phyloP scores from a whole-genome alignment of 2,329 filamentous ascomycete species.

The Cercospora sp. region DNA sequence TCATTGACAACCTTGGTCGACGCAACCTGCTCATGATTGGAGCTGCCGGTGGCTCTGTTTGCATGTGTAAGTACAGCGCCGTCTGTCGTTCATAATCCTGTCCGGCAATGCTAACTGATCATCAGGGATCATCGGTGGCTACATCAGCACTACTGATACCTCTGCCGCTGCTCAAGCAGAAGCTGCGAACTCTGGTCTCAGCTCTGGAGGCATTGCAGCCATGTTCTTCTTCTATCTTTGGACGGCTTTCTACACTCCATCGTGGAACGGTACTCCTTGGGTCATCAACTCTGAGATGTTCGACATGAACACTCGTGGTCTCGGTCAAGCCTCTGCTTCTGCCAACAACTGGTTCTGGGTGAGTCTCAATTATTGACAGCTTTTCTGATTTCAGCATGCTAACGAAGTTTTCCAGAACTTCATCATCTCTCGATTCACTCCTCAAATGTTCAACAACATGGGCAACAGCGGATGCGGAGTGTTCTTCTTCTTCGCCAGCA shows the following conservation, averaged over 20 bases:
- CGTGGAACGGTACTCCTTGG: conserved; percentile 62
- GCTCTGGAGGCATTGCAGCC: conserved; percentile 57
- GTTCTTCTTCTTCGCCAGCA: conserved; percentile 50
- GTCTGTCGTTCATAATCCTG: background rate
- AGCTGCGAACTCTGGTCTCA: conserved; percentile 39
- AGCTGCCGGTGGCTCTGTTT: conserved; percentile 60
- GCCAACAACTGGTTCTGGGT: conserved; percentile 69
- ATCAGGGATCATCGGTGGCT: conserved; percentile 59
- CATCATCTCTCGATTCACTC: conserved; percentile 66
- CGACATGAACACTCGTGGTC: conserved; percentile 64
- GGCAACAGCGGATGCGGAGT: conserved; percentile 42
- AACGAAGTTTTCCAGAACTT: conserved; percentile 62
- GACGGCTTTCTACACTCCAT: conserved; percentile 65
- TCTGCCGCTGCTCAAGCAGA: conserved; percentile 48
- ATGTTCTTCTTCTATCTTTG: conserved; percentile 74
- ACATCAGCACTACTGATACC: conserved; percentile 46
- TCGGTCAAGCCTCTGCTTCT: conserved; percentile 71
- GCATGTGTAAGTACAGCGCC: conserved; percentile 49
- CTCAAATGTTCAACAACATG: conserved; percentile 58
- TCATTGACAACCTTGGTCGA: conserved; percentile 66
- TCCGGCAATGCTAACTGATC: background rate
- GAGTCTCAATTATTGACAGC: background rate
- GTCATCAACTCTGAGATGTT: conserved; percentile 75
- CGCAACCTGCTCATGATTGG: conserved; percentile 66
- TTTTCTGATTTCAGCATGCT: background rate